Conservation (phyloP, 2,329 filamentous ascomycete genomes). For the Aspergillus melleus region DNA sequence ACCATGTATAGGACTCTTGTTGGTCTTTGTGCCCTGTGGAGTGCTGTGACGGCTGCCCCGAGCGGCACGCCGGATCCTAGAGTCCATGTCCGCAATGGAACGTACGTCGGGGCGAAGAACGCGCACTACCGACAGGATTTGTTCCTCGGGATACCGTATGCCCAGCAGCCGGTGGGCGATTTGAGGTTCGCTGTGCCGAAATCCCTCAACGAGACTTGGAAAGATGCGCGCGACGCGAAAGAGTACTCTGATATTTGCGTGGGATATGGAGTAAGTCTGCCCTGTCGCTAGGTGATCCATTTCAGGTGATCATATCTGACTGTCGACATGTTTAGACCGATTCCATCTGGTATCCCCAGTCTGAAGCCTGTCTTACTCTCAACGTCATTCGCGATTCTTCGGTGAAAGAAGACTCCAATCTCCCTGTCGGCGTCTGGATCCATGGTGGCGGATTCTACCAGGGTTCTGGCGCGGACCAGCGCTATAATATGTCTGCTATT, state of each 20-base stretch:
- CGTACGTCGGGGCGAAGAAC: slow-evolving; percentile 47
- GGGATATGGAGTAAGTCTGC: slow-evolving; percentile 49
- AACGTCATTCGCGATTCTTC: slow-evolving; percentile 57
- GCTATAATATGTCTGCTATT: slow-evolving; percentile 64
- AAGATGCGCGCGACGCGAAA: slow-evolving; percentile 43
- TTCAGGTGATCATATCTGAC: background rate
- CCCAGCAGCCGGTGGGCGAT: slow-evolving; percentile 54
- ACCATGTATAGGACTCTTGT: background rate
- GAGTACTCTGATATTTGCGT: slow-evolving; percentile 51
- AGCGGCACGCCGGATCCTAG: slow-evolving; percentile 24
- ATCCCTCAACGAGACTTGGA: slow-evolving; percentile 50
- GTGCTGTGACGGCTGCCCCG: slow-evolving; percentile 21
- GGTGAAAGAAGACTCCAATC: slow-evolving; percentile 37
- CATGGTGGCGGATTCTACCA: slow-evolving; percentile 57
- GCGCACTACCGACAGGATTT: slow-evolving; percentile 49
- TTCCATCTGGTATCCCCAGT: slow-evolving; percentile 37
- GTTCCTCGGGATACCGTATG: slow-evolving; percentile 59
- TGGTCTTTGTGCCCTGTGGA: slow-evolving; percentile 2
- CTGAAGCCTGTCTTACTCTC: slow-evolving; percentile 62
- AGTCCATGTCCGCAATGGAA: slow-evolving; percentile 47
- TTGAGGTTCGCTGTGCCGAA: slow-evolving; percentile 56
- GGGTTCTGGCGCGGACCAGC: slow-evolving; percentile 53
- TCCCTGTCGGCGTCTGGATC: slow-evolving; percentile 64
- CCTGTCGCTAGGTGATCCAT: background rate
- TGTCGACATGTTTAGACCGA: slow-evolving; percentile 24